Evolutionary conservation across 805 yeast genomes (phyloP), one percentile per base, ranked within the genome.

Genomic region (Saccharomycopsis malanga): DNA sequence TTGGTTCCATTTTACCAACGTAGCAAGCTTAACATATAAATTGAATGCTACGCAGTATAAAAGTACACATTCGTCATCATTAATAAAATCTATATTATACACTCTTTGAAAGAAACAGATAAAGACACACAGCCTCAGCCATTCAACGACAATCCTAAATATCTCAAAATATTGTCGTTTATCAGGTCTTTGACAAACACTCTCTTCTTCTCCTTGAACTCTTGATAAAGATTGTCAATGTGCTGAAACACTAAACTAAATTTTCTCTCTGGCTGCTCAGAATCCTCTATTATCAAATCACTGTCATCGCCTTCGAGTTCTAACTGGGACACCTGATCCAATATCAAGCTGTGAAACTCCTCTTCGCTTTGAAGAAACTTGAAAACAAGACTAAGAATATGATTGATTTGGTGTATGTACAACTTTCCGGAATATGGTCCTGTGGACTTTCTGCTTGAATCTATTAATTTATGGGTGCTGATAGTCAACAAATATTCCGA

Each of bases 131-230:
- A n/a, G n/a, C n/a, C n/a, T n/a, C n/a, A n/a, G n/a, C n/a, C n/a
- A n/a, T n/a, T n/a, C 21, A 68, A 53, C 34, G 55, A 46, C 51
- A 57, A 63, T 29, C 82, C 75, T 29, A 83, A 64, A 42, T 64
- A 73, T 44, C 70, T 65, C 44, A 82, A 61, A 46, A 70, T 71
- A 3, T 66, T 68, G 53, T 81, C 87, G 23, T 65, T 60, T n/a
- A 70, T 68, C 45, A 83, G 61, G 55, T 80, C 87, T 37, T 63
- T 69, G 0, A 70, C 67, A 46, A 81, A 73, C 2, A 61, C 55
- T 34, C 65, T 66, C 35, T 73, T 54, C 18, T 64, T 62, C 2
- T 63, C 63, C 47, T 70, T 70, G 56, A 76, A 81, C 18, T 66
- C 68, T 30, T 6, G 17, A 5, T 10, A 32, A n/a, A 32, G 18